Evolutionary conservation across 202 grass and related monocot species (phyloP).

Genomic region (Dendrocalamus latiflorus): DNA sequence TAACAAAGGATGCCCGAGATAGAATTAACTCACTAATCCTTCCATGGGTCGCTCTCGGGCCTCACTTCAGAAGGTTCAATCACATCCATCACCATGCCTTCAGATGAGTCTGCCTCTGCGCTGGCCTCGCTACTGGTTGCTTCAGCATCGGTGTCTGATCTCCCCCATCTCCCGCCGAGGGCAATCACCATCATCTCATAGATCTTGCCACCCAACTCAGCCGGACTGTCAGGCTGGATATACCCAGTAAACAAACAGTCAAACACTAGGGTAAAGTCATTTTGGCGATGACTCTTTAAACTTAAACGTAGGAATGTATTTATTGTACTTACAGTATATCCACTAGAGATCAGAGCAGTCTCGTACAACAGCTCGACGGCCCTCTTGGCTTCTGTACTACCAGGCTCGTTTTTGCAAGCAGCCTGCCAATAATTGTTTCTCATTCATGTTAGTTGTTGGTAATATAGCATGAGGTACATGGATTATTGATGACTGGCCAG

Average conservation of each 20-base stretch:
- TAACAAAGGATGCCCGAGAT: not conserved
- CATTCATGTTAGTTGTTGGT: not conserved
- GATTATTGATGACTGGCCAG: not conserved
- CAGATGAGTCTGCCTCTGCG: not conserved
- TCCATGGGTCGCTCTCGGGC: slow-evolving; percentile 71
- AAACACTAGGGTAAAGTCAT: too few species aligned
- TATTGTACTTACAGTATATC: too few species aligned
- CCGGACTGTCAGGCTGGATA: too few species aligned
- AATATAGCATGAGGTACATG: not conserved
- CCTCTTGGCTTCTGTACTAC: slow-evolving; percentile 62
- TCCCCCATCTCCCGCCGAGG: too few species aligned
- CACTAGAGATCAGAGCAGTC: too few species aligned
- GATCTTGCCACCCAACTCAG: too few species aligned
- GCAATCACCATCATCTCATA: too few species aligned
- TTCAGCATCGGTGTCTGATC: slow-evolving; percentile 14
- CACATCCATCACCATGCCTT: slow-evolving; percentile 35
- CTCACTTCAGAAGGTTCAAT: slow-evolving; percentile 67
- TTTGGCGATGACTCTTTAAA: too few species aligned
- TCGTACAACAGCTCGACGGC: too few species aligned
- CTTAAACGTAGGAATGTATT: too few species aligned
- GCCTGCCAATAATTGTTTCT: slow-evolving; percentile 25
- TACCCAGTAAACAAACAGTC: too few species aligned
- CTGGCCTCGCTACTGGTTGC: slow-evolving; percentile 26
- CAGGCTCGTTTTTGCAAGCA: slow-evolving; percentile 58
- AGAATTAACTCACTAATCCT: slow-evolving; percentile 50